Evolutionary conservation across 306 rosid species (phyloP), one percentile per base, ranked within the genome.

Genomic region (Lathyrus aphaca): DNA sequence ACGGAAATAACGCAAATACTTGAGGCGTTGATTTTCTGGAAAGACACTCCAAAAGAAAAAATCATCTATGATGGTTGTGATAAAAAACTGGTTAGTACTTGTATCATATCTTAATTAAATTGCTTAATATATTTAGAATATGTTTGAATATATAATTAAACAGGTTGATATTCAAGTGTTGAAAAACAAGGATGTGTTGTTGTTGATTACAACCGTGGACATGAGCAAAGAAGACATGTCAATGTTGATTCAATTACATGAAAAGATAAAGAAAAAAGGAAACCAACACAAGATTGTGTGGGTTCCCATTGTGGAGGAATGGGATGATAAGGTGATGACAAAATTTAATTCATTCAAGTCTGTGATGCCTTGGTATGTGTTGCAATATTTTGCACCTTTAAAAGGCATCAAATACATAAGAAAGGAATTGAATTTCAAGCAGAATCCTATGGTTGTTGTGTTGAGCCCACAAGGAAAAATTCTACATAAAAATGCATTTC

Each of bases 231-330:
- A 78, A 0, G 88, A 88, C 4, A 32, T 84, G 7, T 39, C 35
- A 0, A 8, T 61, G 37, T 10, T 86, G 3, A 73, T 38, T 27
- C 80, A 78, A 2, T 11, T 84, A 40, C 45, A 74, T 27, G 82
- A 84, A 1, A 23, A 11, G 32, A 76, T 74, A n/a, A 76, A 67
- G 13, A 86, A 76, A 71, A 66, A 16, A 30, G 68, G 57, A 0
- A 12, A 18, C 12, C n/a, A n/a, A n/a, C n/a, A n/a, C n/a, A n/a
- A n/a, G n/a, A n/a, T n/a, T n/a, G n/a, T n/a, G n/a, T n/a, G 96
- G 92, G 16, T 86, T 50, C 90, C 88, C 0, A 65, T 81, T 8
- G 88, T 85, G 48, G 90, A 81, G 62, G 46, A 78, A 17, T 81
- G 91, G 89, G 77, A 46, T 0, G 81, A 83, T 2, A 69, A 77